A percentile compares a stretch with the other conserved stretches of the same genome.
phyloP scores from a whole-genome alignment of 495 filamentous ascomycete species.

The Penicillium subrubescens region DNA sequence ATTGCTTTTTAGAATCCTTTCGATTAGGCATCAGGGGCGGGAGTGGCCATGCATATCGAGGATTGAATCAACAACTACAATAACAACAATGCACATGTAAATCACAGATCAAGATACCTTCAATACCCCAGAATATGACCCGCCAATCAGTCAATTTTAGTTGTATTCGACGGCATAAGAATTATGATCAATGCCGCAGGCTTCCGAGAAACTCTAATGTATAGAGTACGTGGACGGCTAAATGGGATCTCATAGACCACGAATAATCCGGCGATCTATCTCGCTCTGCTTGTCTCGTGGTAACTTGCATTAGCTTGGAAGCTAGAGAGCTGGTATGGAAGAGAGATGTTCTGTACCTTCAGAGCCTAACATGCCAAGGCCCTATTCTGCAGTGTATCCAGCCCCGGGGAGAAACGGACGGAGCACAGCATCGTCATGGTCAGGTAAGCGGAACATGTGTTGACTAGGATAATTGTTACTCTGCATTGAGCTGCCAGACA shows the following conservation, averaged over 20 bases:
- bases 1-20: slow-evolving; percentile 5
- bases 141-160: neutral
- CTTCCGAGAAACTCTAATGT: neutral
- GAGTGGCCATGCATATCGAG: neutral
- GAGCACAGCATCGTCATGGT: neutral
- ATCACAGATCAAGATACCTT: neutral
- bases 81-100: neutral
- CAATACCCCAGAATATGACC: neutral
- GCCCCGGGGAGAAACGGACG: neutral
- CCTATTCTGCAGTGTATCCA: neutral
- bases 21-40: neutral
- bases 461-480: neutral
- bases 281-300: neutral
- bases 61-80: neutral
- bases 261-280: neutral
- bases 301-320: neutral
- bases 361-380: neutral
- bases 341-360: neutral
- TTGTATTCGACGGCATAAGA: neutral
- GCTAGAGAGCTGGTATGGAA: neutral
- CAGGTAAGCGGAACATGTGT: neutral
- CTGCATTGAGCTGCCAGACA: neutral
- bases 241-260: neutral
- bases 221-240: neutral
- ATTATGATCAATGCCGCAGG: neutral